Conservation (phyloP, 73 alveolate species). For the Paramecium primaurelia region DNA sequence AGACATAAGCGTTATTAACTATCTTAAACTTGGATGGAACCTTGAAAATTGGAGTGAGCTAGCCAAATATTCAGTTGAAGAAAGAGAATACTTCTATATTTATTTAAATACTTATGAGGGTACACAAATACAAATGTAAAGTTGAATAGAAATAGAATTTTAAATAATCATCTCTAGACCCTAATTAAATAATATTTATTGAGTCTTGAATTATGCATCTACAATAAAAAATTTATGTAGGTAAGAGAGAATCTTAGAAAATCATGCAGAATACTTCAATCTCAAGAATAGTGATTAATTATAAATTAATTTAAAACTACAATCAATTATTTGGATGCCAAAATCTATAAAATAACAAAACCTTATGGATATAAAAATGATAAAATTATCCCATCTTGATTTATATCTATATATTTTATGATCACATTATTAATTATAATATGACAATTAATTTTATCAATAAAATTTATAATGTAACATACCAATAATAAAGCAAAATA, state of each 20-base stretch:
- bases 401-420: no score
- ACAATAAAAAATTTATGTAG: background rate
- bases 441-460: no score
- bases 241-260: background rate
- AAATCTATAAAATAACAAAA: background rate
- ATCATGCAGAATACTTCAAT: background rate
- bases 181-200: background rate
- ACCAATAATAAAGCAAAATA: background rate
- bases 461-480: no score
- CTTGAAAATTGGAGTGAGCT: constrained; percentile 23
- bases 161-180: background rate
- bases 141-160: background rate
- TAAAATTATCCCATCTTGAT: background rate
- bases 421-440: no score
- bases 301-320: background rate
- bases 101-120: constrained; percentile 25
- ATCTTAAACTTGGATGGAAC: background rate
- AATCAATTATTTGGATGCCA: constrained; percentile 9
- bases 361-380: constrained; percentile 24
- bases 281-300: background rate
- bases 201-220: background rate
- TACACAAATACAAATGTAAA: background rate
- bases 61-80: constrained; percentile 28
- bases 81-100: background rate
- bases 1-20: background rate